Percentiles rank a stretch among this genome's conserved stretches.
These are phyloP conservation scores for Ramaria sp. DNA, from an alignment of 768 basidiomycete genomes.

Conservation along the genomic window DNA sequence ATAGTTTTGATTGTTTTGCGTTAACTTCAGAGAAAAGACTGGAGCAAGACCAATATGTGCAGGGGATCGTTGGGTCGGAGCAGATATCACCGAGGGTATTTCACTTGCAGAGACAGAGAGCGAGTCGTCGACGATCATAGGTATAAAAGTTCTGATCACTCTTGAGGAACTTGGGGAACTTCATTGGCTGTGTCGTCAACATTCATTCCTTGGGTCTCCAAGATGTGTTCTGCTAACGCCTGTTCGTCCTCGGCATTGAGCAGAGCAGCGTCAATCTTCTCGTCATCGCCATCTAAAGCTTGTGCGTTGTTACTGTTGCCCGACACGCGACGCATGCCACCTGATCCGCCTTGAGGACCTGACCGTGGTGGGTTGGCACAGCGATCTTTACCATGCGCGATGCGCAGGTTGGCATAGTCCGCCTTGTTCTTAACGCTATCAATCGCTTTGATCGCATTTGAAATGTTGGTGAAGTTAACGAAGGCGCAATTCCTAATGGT, in stretches of 20 bases:
- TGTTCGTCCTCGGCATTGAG: slow-evolving; percentile 4
- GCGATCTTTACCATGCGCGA: slow-evolving; percentile 92
- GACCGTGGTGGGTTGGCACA: slow-evolving; percentile 89
- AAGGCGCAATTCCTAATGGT: slow-evolving; percentile 79
- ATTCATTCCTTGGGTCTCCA: slow-evolving; percentile 3
- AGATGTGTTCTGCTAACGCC: background rate
- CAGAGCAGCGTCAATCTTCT: slow-evolving; percentile 8
- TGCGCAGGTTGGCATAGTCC: slow-evolving; percentile 81
- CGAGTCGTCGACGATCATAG: background rate
- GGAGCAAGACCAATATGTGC: slow-evolving; percentile 4
- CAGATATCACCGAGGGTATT: background rate
- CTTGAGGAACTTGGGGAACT: background rate
- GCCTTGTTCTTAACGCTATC: slow-evolving; percentile 87
- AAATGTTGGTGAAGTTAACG: slow-evolving; percentile 91
- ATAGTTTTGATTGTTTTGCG: background rate
- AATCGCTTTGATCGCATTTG: slow-evolving; percentile 97
- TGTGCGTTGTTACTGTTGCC: slow-evolving; percentile 6
- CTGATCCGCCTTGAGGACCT: slow-evolving; percentile 23
- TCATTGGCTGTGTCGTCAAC: background rate
- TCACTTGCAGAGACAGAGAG: background rate
- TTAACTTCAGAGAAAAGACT: background rate
- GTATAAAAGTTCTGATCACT: background rate
- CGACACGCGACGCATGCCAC: slow-evolving; percentile 6
- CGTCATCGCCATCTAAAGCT: background rate
- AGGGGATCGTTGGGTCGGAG: slow-evolving; percentile 2